Evolutionary conservation across 164 flowering plant genomes (phyloP).

Genomic region (Magnolia kwangsiensis): DNA sequence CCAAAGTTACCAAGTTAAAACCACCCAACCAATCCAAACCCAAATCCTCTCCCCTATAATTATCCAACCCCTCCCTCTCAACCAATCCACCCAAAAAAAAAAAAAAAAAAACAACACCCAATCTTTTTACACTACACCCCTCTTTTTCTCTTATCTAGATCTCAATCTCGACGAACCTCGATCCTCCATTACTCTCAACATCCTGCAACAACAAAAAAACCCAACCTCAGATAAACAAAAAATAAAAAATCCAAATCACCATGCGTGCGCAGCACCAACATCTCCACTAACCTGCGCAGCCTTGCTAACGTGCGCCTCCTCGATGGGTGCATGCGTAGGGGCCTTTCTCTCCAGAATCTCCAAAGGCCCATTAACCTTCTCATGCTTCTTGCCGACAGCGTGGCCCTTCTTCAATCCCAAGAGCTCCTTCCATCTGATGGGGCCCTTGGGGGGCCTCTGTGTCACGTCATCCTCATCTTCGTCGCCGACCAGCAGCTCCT

Average conservation of each 20-base stretch:
- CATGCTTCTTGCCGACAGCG: constrained; percentile 30
- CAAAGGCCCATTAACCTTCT: constrained; percentile 22
- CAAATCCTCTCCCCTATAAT: background rate
- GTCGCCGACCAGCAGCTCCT: constrained; percentile 51
- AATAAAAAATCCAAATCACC: background rate
- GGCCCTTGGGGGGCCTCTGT: constrained; percentile 36
- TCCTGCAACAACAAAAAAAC: no score
- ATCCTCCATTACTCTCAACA: background rate
- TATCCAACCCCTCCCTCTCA: background rate
- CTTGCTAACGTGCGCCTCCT: constrained; percentile 3
- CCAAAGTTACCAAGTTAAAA: constrained; percentile 4
- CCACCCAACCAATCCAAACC: background rate
- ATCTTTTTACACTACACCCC: background rate
- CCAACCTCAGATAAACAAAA: background rate
- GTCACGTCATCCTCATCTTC: constrained; percentile 24
- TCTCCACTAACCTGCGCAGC: background rate
- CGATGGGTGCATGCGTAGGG: background rate
- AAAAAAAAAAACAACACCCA: background rate
- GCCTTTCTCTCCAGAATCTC: constrained; percentile 15
- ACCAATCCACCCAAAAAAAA: background rate
- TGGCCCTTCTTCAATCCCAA: constrained; percentile 45
- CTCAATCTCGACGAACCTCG: background rate
- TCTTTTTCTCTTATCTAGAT: background rate
- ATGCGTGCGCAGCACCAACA: background rate
- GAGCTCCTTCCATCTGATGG: constrained; percentile 51